A percentile compares a stretch with the other conserved stretches of the same genome.
Evolutionary conservation across 805 yeast genomes (phyloP).

Genomic region (Spathaspora arborariae): DNA sequence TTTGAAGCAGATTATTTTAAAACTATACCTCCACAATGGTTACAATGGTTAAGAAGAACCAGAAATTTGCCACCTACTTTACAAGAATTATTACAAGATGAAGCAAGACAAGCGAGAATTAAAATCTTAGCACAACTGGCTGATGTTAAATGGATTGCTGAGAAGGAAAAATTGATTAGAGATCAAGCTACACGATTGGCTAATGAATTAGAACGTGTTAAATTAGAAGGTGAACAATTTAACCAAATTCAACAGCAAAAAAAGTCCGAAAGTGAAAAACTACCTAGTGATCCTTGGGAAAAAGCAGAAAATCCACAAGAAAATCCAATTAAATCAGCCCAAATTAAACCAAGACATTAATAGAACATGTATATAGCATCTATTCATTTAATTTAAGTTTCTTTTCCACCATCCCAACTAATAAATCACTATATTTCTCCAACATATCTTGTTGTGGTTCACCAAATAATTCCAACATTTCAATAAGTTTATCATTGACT

Average conservation of each 20-base stretch:
- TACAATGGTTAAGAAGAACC: conserved; percentile 73
- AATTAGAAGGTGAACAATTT: conserved; percentile 8
- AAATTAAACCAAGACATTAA: conserved; percentile 27
- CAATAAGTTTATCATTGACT: background rate
- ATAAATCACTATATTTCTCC: conserved; percentile 35
- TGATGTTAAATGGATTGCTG: conserved; percentile 38
- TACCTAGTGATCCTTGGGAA: conserved; percentile 30
- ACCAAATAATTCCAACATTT: background rate
- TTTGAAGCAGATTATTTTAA: conserved; percentile 57
- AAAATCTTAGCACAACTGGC: conserved; percentile 47
- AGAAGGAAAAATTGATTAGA: conserved; percentile 30
- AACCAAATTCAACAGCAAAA: conserved; percentile 1
- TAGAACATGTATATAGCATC: conserved; percentile 3
- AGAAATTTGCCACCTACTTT: conserved; percentile 58
- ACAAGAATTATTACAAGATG: conserved; percentile 57
- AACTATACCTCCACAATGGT: conserved; percentile 69
- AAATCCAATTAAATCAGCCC: conserved; percentile 36
- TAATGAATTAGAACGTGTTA: background rate
- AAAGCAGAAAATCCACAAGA: conserved; percentile 25
- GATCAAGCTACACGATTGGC: conserved; percentile 5
- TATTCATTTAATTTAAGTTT: conserved; percentile 15
- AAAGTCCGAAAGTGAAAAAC: background rate
- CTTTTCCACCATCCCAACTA: conserved; percentile 24
- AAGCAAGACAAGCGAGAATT: conserved; percentile 50
- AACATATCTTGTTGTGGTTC: conserved; percentile 18